Evolutionary conservation across 2,329 filamentous ascomycete species (phyloP).

Genomic region (Aspergillus ustus): DNA sequence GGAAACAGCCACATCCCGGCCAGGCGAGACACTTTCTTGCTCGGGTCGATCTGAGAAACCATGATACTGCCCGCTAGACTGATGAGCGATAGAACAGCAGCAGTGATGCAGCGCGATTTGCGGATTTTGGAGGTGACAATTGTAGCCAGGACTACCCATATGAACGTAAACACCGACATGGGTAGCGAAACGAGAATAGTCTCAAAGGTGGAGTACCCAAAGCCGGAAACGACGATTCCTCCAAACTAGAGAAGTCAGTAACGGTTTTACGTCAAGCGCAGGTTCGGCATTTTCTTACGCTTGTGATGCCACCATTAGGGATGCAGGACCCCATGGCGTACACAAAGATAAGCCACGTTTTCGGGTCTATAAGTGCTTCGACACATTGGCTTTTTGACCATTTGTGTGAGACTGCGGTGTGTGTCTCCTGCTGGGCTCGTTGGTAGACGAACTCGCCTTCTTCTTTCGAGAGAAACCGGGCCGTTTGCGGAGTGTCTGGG

Average conservation of each 20-base stretch:
- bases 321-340: constrained; percentile 33
- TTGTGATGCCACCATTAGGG: constrained; percentile 35
- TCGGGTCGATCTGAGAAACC: constrained; percentile 27
- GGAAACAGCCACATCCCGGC: constrained; percentile 32
- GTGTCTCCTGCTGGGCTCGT: constrained; percentile 3
- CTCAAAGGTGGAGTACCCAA: constrained; percentile 26
- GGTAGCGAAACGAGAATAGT: constrained; percentile 23
- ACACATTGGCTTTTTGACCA: constrained; percentile 32
- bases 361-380: constrained; percentile 39
- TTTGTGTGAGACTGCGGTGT: neutral
- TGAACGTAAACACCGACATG: constrained; percentile 17
- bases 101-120: constrained; percentile 17
- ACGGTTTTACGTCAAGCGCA: neutral
- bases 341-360: constrained; percentile 37
- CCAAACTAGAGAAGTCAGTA: constrained; percentile 20
- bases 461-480: neutral
- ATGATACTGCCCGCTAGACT: constrained; percentile 30
- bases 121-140: constrained; percentile 12
- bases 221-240: constrained; percentile 22
- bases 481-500: neutral
- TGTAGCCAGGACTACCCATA: constrained; percentile 14
- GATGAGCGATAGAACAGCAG: constrained; percentile 4
- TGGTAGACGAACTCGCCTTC: neutral
- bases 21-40: constrained; percentile 29
- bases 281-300: neutral